Base-by-base conservation (phyloP, 805 yeast species). In the Lipomyces mesembrius region DNA sequence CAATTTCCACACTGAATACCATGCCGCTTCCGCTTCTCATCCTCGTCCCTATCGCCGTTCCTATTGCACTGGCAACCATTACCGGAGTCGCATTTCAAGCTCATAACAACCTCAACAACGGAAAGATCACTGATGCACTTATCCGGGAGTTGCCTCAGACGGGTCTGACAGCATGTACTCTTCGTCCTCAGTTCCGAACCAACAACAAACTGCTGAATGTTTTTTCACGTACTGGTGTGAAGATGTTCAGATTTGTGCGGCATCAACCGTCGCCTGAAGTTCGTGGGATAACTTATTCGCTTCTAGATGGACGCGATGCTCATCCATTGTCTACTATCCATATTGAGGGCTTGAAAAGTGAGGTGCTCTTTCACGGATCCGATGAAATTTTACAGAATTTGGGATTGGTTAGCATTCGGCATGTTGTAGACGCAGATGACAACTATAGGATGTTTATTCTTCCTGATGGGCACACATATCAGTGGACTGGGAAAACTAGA, bases 331-430 rank as follows among this genome's bases (percentile, higher is more conserved):
- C 64, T 2, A 67, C 67, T 3, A 39, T 68, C 8, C 61, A 46
- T 12, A 37, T 66, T 14, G 59, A 35, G 22, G 65, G 67, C 29
- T 22, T 64, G 54, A 60, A 57, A 39, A 59, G 64, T 46, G 52
- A 57, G 51, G 49, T 68, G 20, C 39, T 56, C 22, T 58, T 68
- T 29, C 64, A 61, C 25, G 63, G 37, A 3, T 22, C 56, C 14
- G 55, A 43, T 27, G 59, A 34, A 53, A 58, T n/a, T 20, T 11
- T 59, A 8, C 51, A 25, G 27, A 32, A 51, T 27, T 79, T 86
- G 46, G 90, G 90, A 14, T 85, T 89, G 88, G 89, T 86, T 75
- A 80, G 84, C 37, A 80, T 87, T 51, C 82, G 82, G 65, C 89
- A 87, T 72, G 76, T 83, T 60, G 88, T 85, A 27, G 90, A 87